Conservation (phyloP, 768 basidiomycete genomes). For the Cantharellus anzutake region DNA sequence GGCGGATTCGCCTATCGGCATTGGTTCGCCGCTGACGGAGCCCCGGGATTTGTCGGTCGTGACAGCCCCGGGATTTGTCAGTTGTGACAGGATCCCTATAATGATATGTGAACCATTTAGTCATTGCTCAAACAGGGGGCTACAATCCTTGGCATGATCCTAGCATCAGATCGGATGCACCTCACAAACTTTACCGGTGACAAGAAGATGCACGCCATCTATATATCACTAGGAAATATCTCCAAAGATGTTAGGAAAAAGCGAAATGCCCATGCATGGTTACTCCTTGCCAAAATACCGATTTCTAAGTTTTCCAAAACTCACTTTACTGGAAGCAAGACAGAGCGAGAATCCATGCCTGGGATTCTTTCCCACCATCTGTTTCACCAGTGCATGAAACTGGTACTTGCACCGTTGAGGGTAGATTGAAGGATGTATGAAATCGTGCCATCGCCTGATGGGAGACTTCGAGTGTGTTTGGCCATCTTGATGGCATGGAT, state of each 20-base stretch:
- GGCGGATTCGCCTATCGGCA: too few species aligned
- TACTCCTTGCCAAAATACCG: constrained; percentile 17
- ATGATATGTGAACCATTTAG: too few species aligned
- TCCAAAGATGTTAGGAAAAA: constrained; percentile 22
- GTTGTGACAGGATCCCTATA: too few species aligned
- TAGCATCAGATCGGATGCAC: constrained; percentile 29
- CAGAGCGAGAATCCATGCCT: neutral
- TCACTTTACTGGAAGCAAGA: neutral
- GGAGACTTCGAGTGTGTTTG: neutral
- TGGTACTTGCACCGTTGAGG: constrained; percentile 1
- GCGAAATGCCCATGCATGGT: constrained; percentile 17
- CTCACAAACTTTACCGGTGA: constrained; percentile 20
- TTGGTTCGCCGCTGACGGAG: too few species aligned
- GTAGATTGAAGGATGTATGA: constrained; percentile 2
- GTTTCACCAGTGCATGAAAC: neutral
- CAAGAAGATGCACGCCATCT: constrained; percentile 27
- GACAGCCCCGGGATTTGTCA: too few species aligned
- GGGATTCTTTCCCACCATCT: neutral
- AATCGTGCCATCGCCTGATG: constrained; percentile 14
- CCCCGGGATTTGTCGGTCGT: too few species aligned
- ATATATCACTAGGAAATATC: constrained; percentile 26
- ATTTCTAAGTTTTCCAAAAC: constrained; percentile 14
- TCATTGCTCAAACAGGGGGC: too few species aligned
- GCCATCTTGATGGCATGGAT: constrained; percentile 19
- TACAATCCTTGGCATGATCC: constrained; percentile 26